Percentiles rank a stretch among this genome's conserved stretches.
Evolutionary conservation across 495 filamentous ascomycete species (phyloP).

Genomic region (Entonaema liquescens): DNA sequence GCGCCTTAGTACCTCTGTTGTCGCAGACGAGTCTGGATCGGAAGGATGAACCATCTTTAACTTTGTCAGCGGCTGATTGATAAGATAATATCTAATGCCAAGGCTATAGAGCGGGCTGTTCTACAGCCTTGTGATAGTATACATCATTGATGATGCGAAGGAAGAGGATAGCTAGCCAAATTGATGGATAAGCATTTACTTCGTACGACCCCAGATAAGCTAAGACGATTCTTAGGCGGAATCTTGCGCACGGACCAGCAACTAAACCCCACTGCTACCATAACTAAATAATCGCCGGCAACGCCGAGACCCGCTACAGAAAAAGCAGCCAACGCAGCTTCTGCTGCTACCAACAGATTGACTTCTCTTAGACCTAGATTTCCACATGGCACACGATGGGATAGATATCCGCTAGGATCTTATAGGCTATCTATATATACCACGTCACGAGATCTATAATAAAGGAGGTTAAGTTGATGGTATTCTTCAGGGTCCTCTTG

Average conservation of each 20-base stretch:
- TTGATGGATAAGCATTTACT: too few relatives aligned
- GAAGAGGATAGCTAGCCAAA: too few relatives aligned
- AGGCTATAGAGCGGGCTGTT: conserved; percentile 14
- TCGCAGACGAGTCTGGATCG: conserved; percentile 9
- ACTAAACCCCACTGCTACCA: background rate
- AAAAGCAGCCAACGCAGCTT: too few relatives aligned
- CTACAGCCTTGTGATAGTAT: conserved; percentile 21
- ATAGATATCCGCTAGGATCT: background rate
- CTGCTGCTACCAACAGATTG: background rate
- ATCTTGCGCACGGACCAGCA: background rate
- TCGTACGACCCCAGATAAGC: background rate
- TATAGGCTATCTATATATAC: background rate
- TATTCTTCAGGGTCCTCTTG: background rate
- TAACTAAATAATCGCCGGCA: background rate
- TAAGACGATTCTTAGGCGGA: background rate
- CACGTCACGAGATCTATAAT: background rate
- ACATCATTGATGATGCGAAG: conserved; percentile 1
- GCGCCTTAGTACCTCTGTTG: background rate
- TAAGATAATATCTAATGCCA: background rate
- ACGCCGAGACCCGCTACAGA: background rate
- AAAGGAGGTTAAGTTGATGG: background rate
- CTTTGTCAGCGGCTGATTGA: background rate
- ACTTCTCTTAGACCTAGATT: background rate
- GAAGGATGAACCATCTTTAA: conserved; percentile 22
- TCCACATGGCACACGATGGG: background rate